Evolutionary conservation across 108 stramenopile genomes (phyloP), one percentile per base, ranked within the genome.

Genomic region (Craspedostauros australis): DNA sequence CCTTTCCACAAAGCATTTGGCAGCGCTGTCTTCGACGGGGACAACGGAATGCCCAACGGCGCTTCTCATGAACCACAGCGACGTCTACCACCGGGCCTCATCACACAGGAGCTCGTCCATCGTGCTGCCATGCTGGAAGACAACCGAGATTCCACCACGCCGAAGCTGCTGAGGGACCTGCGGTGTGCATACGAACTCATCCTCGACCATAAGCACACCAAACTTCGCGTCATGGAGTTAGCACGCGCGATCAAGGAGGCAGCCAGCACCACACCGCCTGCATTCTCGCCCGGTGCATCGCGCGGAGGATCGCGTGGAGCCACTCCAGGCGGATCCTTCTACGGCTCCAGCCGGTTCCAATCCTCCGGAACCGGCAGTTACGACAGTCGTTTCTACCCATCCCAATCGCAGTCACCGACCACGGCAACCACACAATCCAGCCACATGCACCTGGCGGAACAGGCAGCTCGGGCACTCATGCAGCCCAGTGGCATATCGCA

Each of bases 101-200:
- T 86, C 33, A 83, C 88, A 8, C 64, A 88, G 39, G 91, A 93
- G 20, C 70, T 93, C 40, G 86, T 93, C 4, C 83, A 87, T 50
- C 52, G 49, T 44, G 91, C 91, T 15, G 91, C 91, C 2, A 66
- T 80, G 5, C 57, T 84, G 53, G 86, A 86, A 55, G 91, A 89
- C 56, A 83, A 72, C 45, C 84, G 86, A 21, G 82, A 89, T 27
- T 76, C 73, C 36, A 79, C 77, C 36, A 80, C 87, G 4, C 85
- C 87, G 7, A 93, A 93, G 60, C 62, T 89, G 23, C 55, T 93
- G 48, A 63, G 82, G 57, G 91, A 93, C 62, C 66, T 98, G 29
- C 86, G 93, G 5, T 94, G 95, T 49, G 95, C 95, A 30, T 98
- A 98, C 57, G 96, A 98, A 70, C 81, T 98, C 5, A 89, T 98